Percentiles rank a stretch among this genome's conserved stretches.
These are phyloP conservation scores for Paxillus involutus DNA, from an alignment of 768 basidiomycete genomes.

Conservation along the genomic window DNA sequence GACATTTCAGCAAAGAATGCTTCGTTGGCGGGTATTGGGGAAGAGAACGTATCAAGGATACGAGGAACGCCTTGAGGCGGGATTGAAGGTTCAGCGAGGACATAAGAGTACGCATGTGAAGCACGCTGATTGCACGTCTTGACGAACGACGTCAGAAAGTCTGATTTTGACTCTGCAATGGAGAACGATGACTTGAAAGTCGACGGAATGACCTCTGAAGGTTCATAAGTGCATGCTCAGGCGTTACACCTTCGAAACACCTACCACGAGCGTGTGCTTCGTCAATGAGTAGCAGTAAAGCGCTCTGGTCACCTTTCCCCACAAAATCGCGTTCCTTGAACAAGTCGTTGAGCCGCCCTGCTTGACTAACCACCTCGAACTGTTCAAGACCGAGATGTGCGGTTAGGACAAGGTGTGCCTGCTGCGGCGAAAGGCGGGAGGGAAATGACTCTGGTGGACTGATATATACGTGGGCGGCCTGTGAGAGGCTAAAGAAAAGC, in stretches of 20 bases:
- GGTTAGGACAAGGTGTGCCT: slow-evolving; percentile 60
- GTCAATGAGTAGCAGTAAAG: slow-evolving; percentile 55
- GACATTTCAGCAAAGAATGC: slow-evolving; percentile 42
- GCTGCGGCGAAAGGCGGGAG: slow-evolving; percentile 45
- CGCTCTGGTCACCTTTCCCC: slow-evolving; percentile 51
- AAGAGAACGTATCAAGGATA: slow-evolving; percentile 41
- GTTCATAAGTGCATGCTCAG: not conserved
- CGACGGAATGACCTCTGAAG: slow-evolving; percentile 57
- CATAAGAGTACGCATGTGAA: slow-evolving; percentile 51
- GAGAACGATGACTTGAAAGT: slow-evolving; percentile 50
- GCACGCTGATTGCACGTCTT: slow-evolving; percentile 62
- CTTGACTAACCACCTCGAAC: slow-evolving; percentile 50
- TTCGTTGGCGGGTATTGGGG: slow-evolving; percentile 38
- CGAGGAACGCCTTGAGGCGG: slow-evolving; percentile 31
- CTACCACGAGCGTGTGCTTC: slow-evolving; percentile 56
- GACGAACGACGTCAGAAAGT: slow-evolving; percentile 49
- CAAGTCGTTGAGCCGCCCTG: slow-evolving; percentile 18
- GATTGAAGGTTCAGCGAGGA: slow-evolving; percentile 42
- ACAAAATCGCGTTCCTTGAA: slow-evolving; percentile 50
- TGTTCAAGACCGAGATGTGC: slow-evolving; percentile 72
- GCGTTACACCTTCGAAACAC: slow-evolving; percentile 8
- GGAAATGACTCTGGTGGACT: slow-evolving; percentile 43
- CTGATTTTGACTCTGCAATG: slow-evolving; percentile 28
- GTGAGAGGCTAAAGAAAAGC: slow-evolving; percentile 36
- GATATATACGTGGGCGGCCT: slow-evolving; percentile 61